Conservation (phyloP, 1,284 basidiomycete species). For the Ganoderma meredithae region DNA sequence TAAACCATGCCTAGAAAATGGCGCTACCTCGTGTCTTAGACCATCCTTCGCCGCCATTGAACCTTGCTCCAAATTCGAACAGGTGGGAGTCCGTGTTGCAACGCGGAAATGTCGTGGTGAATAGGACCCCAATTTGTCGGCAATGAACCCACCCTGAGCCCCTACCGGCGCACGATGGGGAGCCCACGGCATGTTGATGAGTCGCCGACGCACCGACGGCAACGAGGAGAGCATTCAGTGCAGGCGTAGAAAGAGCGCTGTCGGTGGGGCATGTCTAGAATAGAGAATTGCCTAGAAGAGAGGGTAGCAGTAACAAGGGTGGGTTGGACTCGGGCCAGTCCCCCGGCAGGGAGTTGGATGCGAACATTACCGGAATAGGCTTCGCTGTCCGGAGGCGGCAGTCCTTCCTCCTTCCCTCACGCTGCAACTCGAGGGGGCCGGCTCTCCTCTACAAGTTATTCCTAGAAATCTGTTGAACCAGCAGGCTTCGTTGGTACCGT, state of each 20-base stretch:
- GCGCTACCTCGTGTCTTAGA: not conserved
- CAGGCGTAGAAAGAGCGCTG: not conserved
- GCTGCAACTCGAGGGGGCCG: not conserved
- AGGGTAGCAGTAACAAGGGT: not conserved
- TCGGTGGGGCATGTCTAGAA: not conserved
- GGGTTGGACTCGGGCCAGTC: not conserved
- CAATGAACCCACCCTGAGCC: not conserved
- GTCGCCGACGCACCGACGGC: not conserved
- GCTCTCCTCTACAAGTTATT: not conserved
- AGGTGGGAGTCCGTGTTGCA: not conserved
- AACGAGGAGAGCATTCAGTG: not conserved
- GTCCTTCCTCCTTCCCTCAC: not conserved
- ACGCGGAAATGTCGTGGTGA: not conserved
- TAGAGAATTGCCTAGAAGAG: not conserved
- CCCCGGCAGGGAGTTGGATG: not conserved
- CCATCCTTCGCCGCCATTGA: not conserved
- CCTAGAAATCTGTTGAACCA: not conserved
- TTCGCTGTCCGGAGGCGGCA: not conserved
- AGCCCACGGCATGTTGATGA: not conserved
- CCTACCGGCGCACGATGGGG: not conserved
- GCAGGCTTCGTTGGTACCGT: not conserved
- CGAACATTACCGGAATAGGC: not conserved
- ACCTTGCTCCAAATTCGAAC: not conserved
- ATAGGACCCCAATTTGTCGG: not conserved
- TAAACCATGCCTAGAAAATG: not conserved